Conservation (phyloP, 495 filamentous ascomycete species). For the Aspergillus bridgeri region DNA sequence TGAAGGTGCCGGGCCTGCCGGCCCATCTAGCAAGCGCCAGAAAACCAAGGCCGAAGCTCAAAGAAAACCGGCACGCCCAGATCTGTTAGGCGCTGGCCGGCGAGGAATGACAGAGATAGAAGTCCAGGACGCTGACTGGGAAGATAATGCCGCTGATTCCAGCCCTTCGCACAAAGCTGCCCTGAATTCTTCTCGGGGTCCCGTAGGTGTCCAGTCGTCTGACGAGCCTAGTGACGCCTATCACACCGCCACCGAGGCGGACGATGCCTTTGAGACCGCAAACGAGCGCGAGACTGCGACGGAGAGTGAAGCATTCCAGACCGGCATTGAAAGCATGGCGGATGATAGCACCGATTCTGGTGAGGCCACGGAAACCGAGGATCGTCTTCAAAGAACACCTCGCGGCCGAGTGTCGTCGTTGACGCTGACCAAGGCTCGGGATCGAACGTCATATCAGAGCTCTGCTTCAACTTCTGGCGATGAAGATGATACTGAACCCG, state of each 20-base stretch:
- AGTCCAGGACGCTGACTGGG: constrained; percentile 81
- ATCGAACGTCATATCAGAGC: constrained; percentile 71
- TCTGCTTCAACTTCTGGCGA: constrained; percentile 87
- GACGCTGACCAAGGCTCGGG: constrained; percentile 45
- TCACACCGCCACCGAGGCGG: constrained; percentile 80
- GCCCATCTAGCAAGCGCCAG: constrained; percentile 55
- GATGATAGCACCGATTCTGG: constrained; percentile 68
- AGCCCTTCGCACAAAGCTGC: constrained; percentile 44
- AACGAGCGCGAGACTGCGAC: constrained; percentile 71
- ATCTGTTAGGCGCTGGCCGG: constrained; percentile 73
- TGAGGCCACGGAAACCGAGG: constrained; percentile 86
- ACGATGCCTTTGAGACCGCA: constrained; percentile 79
- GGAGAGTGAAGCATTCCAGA: constrained; percentile 94
- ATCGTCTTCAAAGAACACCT: constrained; percentile 44
- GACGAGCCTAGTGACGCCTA: constrained; percentile 63
- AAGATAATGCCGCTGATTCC: constrained; percentile 61
- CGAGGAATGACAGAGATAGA: constrained; percentile 72
- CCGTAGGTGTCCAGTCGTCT: constrained; percentile 25
- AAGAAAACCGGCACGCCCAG: constrained; percentile 71
- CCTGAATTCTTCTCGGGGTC: constrained; percentile 18
- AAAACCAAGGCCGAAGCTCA: constrained; percentile 67
- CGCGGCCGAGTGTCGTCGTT: constrained; percentile 42
- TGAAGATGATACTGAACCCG: constrained; percentile 60
- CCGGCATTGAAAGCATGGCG: constrained; percentile 75
- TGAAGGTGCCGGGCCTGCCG: constrained; percentile 49